Evolutionary conservation across 805 yeast species (phyloP).

Genomic region (Grigorovia jiainica): DNA sequence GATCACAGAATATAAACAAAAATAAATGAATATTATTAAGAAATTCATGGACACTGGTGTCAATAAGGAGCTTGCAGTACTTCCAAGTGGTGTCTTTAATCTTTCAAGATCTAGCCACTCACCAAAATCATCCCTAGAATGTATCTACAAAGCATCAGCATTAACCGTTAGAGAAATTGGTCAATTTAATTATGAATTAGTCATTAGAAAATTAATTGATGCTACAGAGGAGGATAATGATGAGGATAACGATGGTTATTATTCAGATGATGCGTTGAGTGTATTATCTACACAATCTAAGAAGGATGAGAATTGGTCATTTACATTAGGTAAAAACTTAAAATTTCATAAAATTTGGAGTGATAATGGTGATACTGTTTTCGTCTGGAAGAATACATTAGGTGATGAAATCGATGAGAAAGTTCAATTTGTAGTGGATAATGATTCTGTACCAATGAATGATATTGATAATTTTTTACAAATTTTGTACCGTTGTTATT

Average conservation of each 20-base stretch:
- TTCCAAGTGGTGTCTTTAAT: conserved; percentile 74
- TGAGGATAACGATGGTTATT: conserved; percentile 36
- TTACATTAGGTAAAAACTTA: conserved; percentile 53
- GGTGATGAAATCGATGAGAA: conserved; percentile 80
- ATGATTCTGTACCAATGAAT: conserved; percentile 35
- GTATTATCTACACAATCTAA: conserved; percentile 25
- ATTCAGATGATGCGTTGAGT: conserved; percentile 30
- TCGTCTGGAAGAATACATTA: conserved; percentile 72
- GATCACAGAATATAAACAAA: too few species aligned
- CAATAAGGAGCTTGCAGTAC: conserved; percentile 50
- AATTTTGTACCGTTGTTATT: conserved; percentile 58
- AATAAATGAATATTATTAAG: conserved; percentile 59
- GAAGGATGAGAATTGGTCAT: conserved; percentile 58
- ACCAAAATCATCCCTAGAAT: conserved; percentile 81
- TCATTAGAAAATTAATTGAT: conserved; percentile 60
- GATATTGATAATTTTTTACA: conserved; percentile 55
- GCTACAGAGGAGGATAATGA: conserved; percentile 46
- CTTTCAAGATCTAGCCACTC: conserved; percentile 66
- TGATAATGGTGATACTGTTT: conserved; percentile 44
- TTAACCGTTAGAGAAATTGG: conserved; percentile 61
- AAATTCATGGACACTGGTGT: conserved; percentile 50
- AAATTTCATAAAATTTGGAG: conserved; percentile 44
- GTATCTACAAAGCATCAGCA: conserved; percentile 71
- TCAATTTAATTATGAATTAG: conserved; percentile 59
- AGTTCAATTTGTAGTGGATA: conserved; percentile 70